Base-by-base conservation (phyloP, 371 early-diverging fungal genomes). In the Rhizopus arrhizus region DNA sequence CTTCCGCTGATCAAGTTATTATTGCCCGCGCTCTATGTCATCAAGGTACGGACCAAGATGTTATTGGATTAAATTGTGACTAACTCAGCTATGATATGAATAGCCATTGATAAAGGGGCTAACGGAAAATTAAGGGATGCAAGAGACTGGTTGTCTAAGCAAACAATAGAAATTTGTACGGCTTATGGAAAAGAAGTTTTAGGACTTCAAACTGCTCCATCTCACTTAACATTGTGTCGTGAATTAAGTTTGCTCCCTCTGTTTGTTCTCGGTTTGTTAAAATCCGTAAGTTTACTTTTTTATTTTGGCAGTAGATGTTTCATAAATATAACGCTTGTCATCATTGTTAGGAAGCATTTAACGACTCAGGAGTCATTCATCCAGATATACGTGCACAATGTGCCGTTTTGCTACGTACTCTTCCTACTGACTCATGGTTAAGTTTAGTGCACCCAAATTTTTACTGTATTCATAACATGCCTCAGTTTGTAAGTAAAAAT, bases 111-210 rank as follows among this genome's bases (percentile, higher is more conserved):
- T 46, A 76, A 87, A 31, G 82, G 83, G 2, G 63, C 88, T 11
- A 77, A 78, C 10, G 74, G 84, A 13, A 88, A 89, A 56, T 66
- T 93, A 29, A 87, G 89, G 58, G 89, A 89, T 60, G 91, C 91
- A 4, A 76, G 91, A 42, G 91, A 93, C 34, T 83, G 88, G 1
- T 66, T 92, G 41, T 58, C 83, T 34, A 75, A 85, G 73, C 85
- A 87, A 65, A 63, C 81, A 3, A 59, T 73, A 36, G 91, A 91
- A 43, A 77, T 92, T 4, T 65, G 87, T 10, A 72, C 65, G 9
- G 80, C 80, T 5, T 91, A 85, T 70, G 84, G 84, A 69, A 65
- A 75, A 11, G 74, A 77, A 54, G 85, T 86, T 8, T 58, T 66
- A 46, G 70, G 74, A 10, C 71, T 82, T 2, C 73, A 78, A 3